Evolutionary conservation across 2,329 filamentous ascomycete species (phyloP), one percentile per base, ranked within the genome.

Genomic region (Claviceps digitariae): DNA sequence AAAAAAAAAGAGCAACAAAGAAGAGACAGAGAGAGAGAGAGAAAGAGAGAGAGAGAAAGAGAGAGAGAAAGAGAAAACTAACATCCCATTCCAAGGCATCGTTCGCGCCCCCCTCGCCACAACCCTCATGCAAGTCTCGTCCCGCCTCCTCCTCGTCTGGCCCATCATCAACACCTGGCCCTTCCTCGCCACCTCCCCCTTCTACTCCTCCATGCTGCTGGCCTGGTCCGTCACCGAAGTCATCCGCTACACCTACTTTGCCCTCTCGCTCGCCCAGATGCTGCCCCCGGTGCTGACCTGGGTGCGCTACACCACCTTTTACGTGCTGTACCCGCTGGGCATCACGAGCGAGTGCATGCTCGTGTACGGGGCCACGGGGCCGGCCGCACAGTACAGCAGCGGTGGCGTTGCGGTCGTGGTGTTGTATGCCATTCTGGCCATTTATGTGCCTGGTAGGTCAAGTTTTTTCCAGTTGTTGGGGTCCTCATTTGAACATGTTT

Each of bases 201-300:
- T 77, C 53, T 94, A 90, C 74, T 75, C 81, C 59, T 79, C 77
- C 62, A 89, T 95, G 87, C 77, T 97, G 55, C 64, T 84, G 53
- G 90, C 93, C 34, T 97, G 93, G 91, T 85, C 82, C 58, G 69
- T 88, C 55, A 96, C 93, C 56, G 93, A 98, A 72, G 86, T 95
- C 52, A 85, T 96, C 62, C 84, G 93, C 52, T 98, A 98, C 77
- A 79, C 81, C 48, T 98, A 87, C 76, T 97, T 97, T 67, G 86
- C 87, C 38, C 76, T 90, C 62, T 82, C 81, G 61, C 78, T 93
- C 34, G 72, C 74, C 57, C 76, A 79, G 29, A 65, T 70, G 55
- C 79, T 86, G 31, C 87, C 90, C 0, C 66, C 63, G 0, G 72
- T 76, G 55, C 77, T 95, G 65, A 82, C 81, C 40, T 95, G 89